Conservation (phyloP, 2,329 filamentous ascomycete genomes). For the Teratosphaeria destructans region DNA sequence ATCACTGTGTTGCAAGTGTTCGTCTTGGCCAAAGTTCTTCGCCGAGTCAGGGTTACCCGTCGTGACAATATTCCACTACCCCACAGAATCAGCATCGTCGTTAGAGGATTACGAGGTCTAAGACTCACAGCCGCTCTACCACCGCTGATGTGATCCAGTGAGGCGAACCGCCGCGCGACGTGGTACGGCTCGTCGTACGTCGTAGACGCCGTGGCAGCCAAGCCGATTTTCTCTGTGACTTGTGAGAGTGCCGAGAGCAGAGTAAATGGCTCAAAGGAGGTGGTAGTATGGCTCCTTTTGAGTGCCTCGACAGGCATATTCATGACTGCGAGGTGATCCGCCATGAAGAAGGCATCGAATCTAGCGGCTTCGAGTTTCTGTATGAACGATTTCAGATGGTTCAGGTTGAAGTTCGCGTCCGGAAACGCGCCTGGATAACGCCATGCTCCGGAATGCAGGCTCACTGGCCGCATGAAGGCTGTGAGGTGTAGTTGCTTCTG, state of each 20-base stretch:
- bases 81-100: background rate
- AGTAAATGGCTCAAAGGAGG: constrained; percentile 41
- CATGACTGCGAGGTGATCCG: constrained; percentile 32
- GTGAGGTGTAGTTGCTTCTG: constrained; percentile 41
- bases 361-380: constrained; percentile 41
- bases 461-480: constrained; percentile 50
- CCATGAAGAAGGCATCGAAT: constrained; percentile 44
- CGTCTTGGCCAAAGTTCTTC: constrained; percentile 36
- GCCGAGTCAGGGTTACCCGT: constrained; percentile 38
- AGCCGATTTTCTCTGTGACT: constrained; percentile 31
- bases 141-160: constrained; percentile 29
- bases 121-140: constrained; percentile 23
- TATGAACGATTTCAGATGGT: constrained; percentile 43
- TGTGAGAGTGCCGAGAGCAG: constrained; percentile 37
- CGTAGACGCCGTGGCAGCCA: constrained; percentile 3
- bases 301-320: constrained; percentile 43
- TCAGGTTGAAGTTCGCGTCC: constrained; percentile 49
- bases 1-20: constrained; percentile 39
- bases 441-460: constrained; percentile 43
- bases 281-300: constrained; percentile 48
- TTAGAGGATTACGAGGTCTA: background rate
- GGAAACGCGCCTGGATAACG: constrained; percentile 45
- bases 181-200: constrained; percentile 29
- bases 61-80: constrained; percentile 43
- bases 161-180: constrained; percentile 27